Conservation (phyloP, 2,329 filamentous ascomycete species). For the Fusarium drepaniforme region DNA sequence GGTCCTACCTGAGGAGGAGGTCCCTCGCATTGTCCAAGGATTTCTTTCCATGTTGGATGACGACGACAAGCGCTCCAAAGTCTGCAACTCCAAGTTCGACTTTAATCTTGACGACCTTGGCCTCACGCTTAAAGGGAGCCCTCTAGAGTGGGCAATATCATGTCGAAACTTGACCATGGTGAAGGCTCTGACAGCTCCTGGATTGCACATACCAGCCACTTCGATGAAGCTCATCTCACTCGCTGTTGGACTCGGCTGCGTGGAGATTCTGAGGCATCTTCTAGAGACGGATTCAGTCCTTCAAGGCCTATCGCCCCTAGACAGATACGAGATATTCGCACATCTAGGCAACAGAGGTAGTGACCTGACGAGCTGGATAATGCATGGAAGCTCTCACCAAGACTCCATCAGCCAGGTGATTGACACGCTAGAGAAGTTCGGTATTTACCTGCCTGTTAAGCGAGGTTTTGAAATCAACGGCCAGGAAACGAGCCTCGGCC, state of each 20-base stretch:
- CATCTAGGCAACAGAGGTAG: neutral
- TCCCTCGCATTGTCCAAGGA: neutral
- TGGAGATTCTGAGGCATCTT: neutral
- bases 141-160: neutral
- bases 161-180: neutral
- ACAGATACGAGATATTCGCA: neutral
- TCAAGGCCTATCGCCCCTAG: neutral
- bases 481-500: neutral
- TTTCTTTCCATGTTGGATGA: neutral
- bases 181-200: neutral
- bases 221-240: neutral
- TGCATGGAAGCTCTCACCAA: neutral
- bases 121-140: neutral
- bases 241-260: neutral
- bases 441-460: neutral
- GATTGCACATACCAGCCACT: neutral
- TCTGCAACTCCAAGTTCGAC: neutral
- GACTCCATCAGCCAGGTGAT: neutral
- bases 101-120: neutral
- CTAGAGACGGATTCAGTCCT: neutral
- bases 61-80: neutral
- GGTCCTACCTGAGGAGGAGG: neutral
- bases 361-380: neutral
- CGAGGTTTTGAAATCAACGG: neutral
- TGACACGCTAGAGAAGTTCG: neutral